Evolutionary conservation across 108 stramenopile species (phyloP).

Genomic region (Skeletonema grethae): DNA sequence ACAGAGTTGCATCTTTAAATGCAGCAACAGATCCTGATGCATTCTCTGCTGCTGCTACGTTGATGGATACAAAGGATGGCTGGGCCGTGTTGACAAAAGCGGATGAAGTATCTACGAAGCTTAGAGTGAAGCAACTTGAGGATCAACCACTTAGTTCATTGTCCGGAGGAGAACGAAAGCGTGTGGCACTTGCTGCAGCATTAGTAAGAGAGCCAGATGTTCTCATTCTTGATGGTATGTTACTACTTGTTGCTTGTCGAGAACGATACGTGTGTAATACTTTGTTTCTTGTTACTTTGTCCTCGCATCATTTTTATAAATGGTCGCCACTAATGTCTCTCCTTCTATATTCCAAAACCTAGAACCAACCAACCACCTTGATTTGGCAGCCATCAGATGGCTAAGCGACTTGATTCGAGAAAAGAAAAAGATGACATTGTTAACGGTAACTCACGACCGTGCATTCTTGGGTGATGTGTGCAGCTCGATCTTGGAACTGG

Average conservation of each 20-base stretch:
- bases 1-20: conserved; percentile 50
- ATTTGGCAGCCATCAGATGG: conserved; percentile 94
- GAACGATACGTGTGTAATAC: no score
- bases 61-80: conserved; percentile 71
- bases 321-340: not conserved
- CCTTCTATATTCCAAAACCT: not conserved
- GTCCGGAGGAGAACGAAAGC: conserved; percentile 82
- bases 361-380: conserved; percentile 93
- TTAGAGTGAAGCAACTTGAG: conserved; percentile 70
- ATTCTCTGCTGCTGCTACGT: conserved; percentile 64
- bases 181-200: conserved; percentile 84
- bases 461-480: conserved; percentile 94
- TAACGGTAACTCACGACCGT: conserved; percentile 97
- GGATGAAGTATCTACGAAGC: conserved; percentile 75
- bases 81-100: conserved; percentile 81
- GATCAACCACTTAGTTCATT: conserved; percentile 63
- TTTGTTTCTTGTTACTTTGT: no score
- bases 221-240: conserved; percentile 63
- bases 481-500: conserved; percentile 76
- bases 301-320: no score
- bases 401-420: conserved; percentile 84
- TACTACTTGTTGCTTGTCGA: no score
- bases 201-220: conserved; percentile 84
- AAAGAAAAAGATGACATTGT: conserved; percentile 76
- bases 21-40: conserved; percentile 63